Evolutionary conservation across 345 rosid genomes (phyloP), one percentile per base, ranked within the genome.

Genomic region (Atalantia buxifolia): DNA sequence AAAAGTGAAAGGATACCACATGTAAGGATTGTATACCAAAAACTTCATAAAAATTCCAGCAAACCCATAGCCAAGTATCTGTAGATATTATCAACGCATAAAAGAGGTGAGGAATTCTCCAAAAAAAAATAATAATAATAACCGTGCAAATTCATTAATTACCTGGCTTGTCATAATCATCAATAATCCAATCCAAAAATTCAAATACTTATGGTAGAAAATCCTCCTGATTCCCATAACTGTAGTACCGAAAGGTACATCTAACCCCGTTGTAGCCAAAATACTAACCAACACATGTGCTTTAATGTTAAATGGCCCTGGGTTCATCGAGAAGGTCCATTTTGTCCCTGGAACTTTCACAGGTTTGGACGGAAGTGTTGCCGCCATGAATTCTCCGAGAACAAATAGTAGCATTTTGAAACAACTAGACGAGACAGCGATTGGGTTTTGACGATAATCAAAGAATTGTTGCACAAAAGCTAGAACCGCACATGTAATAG

Each of bases 11-110:
- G 87, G 87, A 83, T 82, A 84, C 83, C 87, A 84, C 87, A 81
- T 81, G 53, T 72, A 79, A 3, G 87, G 84, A 3, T 82, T 76
- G 10, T 82, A 77, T 1, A 81, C 83, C 0, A 82, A 80, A 30
- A 76, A 21, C 61, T 64, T 81, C 35, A 78, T 56, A 42, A 84
- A 84, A 1, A 79, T 45, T 1, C 85, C 83, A 4, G 83, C 87
- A 81, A 84, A 84, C 27, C 85, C 85, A 65, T 78, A 84, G 1
- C 85, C 85, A 66, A 85, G 78, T 76, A 85, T 30, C 88, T 85
- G 76, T 65, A 33, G n/a, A 40, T 25, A 40, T 14, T 2, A 42
- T 42, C 22, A 42, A 27, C 0, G 16, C 18, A 45, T 45, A 18
- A 45, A 45, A 45, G 18, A 12, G 50, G 50, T 45, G 18, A 45